phyloP scores from a whole-genome alignment of 2,329 filamentous ascomycete species.

The Calonectria fujianensis region DNA sequence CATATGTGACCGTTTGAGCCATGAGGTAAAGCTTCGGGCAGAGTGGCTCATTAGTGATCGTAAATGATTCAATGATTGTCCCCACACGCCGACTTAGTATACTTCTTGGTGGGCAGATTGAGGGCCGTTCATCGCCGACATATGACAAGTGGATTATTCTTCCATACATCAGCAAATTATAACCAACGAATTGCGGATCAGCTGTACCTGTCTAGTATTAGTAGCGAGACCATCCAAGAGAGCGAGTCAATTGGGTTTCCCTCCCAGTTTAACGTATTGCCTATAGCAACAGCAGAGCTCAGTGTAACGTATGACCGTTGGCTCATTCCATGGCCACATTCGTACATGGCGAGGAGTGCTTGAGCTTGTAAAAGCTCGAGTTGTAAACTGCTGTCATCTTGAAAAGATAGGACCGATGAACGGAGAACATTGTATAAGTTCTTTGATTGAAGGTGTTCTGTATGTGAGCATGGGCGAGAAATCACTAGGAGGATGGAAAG shows the following conservation, averaged over 20 bases:
- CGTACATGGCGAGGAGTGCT: background rate
- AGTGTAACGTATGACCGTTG: background rate
- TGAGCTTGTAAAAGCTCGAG: background rate
- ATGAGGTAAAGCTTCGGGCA: background rate
- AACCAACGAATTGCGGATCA: background rate
- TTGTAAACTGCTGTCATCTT: no score
- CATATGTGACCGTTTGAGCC: background rate
- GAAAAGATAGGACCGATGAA: background rate
- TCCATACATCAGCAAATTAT: background rate
- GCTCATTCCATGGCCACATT: slow-evolving; percentile 12
- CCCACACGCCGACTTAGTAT: background rate
- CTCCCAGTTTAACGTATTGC: background rate
- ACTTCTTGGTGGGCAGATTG: background rate
- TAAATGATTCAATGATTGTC: background rate
- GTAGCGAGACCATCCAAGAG: background rate
- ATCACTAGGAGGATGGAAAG: slow-evolving; percentile 1
- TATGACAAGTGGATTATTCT: background rate
- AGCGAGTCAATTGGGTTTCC: background rate
- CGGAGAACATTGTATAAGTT: background rate
- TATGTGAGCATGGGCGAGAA: background rate
- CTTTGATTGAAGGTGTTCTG: background rate
- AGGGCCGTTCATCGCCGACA: background rate
- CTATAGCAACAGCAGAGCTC: background rate
- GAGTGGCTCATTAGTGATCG: background rate
- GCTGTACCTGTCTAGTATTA: slow-evolving; percentile 1